A percentile compares a stretch with the other conserved stretches of the same genome.
These are phyloP conservation scores for Limnanthes douglasii DNA, from an alignment of 345 rosid species.

Conservation along the genomic window DNA sequence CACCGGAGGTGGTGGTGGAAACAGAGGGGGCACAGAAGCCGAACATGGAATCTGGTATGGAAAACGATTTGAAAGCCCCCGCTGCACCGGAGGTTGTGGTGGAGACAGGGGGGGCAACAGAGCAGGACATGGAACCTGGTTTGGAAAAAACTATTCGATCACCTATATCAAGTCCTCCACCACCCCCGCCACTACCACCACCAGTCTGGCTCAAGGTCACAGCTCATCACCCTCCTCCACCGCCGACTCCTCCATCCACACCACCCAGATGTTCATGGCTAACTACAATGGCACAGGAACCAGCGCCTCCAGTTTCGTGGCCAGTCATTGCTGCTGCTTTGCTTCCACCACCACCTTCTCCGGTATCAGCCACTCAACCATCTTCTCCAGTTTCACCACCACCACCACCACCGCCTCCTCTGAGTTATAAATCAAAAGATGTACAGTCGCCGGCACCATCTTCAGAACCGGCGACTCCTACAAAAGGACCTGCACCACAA, in stretches of 20 bases:
- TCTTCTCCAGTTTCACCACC: slow-evolving; percentile 12
- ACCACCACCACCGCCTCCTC: slow-evolving; percentile 12
- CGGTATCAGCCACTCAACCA: slow-evolving; percentile 7
- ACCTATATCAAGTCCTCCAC: background rate
- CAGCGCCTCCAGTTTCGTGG: too few relatives aligned
- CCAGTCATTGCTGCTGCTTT: background rate
- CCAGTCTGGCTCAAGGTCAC: background rate
- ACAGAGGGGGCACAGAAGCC: too few relatives aligned
- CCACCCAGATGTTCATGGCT: too few relatives aligned
- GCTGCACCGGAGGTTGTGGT: too few relatives aligned
- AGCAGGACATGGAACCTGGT: too few relatives aligned
- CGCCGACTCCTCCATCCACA: slow-evolving; percentile 1
- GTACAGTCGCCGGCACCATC: slow-evolving; percentile 5
- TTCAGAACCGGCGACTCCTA: slow-evolving; percentile 7
- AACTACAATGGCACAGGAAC: too few relatives aligned
- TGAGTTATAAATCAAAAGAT: too few relatives aligned
- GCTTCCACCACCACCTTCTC: slow-evolving; percentile 10
- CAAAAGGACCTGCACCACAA: slow-evolving; percentile 12
- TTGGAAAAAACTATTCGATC: too few relatives aligned
- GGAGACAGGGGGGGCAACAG: slow-evolving; percentile 6
- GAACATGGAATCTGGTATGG: too few relatives aligned
- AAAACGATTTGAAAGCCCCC: too few relatives aligned
- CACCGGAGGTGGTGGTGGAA: too few relatives aligned
- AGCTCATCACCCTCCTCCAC: slow-evolving; percentile 5
- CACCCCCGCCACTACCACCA: slow-evolving; percentile 6